A percentile compares a stretch with the other conserved stretches of the same genome.
phyloP scores from a whole-genome alignment of 2,329 filamentous ascomycete species.

The Cytospora mali region DNA sequence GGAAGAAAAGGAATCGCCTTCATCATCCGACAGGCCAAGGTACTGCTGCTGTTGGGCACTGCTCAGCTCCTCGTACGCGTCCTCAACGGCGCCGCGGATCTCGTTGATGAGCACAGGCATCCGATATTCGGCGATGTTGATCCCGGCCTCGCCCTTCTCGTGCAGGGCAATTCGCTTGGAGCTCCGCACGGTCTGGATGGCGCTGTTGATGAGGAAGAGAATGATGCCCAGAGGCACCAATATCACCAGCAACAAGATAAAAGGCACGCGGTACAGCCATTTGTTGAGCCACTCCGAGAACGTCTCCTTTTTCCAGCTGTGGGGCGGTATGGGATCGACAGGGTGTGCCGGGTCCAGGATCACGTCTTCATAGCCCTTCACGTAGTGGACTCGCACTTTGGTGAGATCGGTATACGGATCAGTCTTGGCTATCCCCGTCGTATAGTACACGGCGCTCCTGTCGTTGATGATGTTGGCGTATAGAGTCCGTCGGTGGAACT shows the following conservation, averaged over 20 bases:
- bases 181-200: constrained; percentile 75
- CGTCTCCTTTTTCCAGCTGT: constrained; percentile 31
- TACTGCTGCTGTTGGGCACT: constrained; percentile 71
- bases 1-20: constrained; percentile 22
- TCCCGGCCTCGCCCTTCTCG: constrained; percentile 68
- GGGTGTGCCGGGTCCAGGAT: constrained; percentile 71
- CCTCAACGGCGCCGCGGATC: constrained; percentile 75
- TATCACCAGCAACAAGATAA: constrained; percentile 66
- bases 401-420: constrained; percentile 76
- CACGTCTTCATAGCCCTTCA: constrained; percentile 73
- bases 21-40: constrained; percentile 52
- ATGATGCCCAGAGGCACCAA: constrained; percentile 73
- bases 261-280: constrained; percentile 59
- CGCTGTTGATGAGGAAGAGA: constrained; percentile 74
- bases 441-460: constrained; percentile 79
- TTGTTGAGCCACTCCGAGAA: constrained; percentile 30
- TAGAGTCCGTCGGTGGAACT: constrained; percentile 74
- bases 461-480: constrained; percentile 92
- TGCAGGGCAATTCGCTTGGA: constrained; percentile 75
- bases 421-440: constrained; percentile 73
- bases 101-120: constrained; percentile 76
- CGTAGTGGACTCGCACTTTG: constrained; percentile 70
- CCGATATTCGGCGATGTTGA: constrained; percentile 71
- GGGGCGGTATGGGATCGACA: constrained; percentile 50
- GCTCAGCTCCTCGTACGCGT: constrained; percentile 74